Evolutionary conservation across 805 yeast genomes (phyloP).

Genomic region (Candida ortonii): DNA sequence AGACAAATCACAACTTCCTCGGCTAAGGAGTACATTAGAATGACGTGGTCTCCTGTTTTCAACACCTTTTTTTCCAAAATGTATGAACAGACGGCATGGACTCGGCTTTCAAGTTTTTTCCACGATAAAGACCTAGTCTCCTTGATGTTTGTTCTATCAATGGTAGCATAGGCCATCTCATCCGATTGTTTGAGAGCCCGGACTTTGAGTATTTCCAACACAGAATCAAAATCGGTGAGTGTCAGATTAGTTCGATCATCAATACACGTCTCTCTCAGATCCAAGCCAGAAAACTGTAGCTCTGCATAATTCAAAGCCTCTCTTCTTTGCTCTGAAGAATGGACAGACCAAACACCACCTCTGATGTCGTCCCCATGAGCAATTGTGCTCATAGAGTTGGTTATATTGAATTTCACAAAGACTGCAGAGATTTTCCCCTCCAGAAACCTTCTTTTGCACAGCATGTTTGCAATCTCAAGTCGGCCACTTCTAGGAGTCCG

Average conservation of each 20-base stretch:
- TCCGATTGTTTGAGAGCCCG: constrained; percentile 74
- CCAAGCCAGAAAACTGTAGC: constrained; percentile 78
- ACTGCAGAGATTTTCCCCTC: constrained; percentile 78
- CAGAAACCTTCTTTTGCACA: constrained; percentile 70
- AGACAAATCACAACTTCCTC: constrained; percentile 84
- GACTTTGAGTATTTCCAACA: constrained; percentile 74
- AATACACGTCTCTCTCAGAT: constrained; percentile 66
- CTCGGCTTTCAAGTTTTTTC: constrained; percentile 75
- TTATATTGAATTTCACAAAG: constrained; percentile 75
- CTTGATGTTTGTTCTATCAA: constrained; percentile 39
- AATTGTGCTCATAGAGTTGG: constrained; percentile 58
- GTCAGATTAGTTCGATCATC: constrained; percentile 79
- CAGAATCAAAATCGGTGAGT: constrained; percentile 65
- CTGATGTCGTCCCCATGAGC: constrained; percentile 72
- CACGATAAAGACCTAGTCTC: constrained; percentile 62
- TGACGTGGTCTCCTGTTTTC: constrained; percentile 67
- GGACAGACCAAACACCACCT: constrained; percentile 85
- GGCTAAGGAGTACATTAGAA: constrained; percentile 79
- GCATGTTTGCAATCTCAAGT: constrained; percentile 87
- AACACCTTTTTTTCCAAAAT: constrained; percentile 64
- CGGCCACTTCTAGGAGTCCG: constrained; percentile 83
- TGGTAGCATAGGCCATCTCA: constrained; percentile 64
- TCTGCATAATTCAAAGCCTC: constrained; percentile 61
- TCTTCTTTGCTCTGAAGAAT: constrained; percentile 63
- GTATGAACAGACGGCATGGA: constrained; percentile 71